A percentile compares a stretch with the other conserved stretches of the same genome.
phyloP scores from a whole-genome alignment of 1,139 yeast species.

The Diutina siamensis region DNA sequence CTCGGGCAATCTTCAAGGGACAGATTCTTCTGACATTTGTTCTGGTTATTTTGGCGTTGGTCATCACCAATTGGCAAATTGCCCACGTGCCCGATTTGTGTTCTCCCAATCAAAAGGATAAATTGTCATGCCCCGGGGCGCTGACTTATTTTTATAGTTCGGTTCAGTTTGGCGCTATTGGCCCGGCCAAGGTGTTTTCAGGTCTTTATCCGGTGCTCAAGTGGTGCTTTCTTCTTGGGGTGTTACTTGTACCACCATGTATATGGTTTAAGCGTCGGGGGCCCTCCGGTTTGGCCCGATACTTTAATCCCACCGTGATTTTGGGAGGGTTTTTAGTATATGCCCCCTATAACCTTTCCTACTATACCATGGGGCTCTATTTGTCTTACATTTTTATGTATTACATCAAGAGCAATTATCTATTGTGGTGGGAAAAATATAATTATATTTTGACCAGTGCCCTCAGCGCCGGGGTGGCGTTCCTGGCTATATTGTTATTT shows the following conservation, averaged over 20 bases:
- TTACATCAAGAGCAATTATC: constrained; percentile 9
- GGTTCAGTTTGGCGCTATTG: constrained; percentile 12
- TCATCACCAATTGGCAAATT: constrained; percentile 12
- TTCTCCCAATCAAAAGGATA: constrained; percentile 9
- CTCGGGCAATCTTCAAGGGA: constrained; percentile 11
- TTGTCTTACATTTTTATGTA: constrained; percentile 11
- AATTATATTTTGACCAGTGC: constrained; percentile 12
- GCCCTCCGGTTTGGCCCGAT: constrained; percentile 9
- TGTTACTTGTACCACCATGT: constrained; percentile 9
- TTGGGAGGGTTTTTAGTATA: constrained; percentile 11
- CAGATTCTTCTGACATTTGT: constrained; percentile 11
- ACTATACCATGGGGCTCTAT: constrained; percentile 12
- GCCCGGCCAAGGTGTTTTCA: constrained; percentile 11
- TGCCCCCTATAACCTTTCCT: constrained; percentile 11
- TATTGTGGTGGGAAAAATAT: constrained; percentile 13
- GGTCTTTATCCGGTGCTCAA: constrained; percentile 11
- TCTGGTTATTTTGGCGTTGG: constrained; percentile 10
- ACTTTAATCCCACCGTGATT: constrained; percentile 11
- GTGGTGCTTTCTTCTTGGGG: constrained; percentile 12
- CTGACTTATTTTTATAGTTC: constrained; percentile 11
- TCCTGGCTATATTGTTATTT: constrained; percentile 11
- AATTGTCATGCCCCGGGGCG: constrained; percentile 11
- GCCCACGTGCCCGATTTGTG: constrained; percentile 11
- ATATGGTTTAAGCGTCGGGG: constrained; percentile 10
- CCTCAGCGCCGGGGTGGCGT: constrained; percentile 11